These are phyloP conservation scores for Cytospora mali DNA, from an alignment of 2,329 filamentous ascomycete genomes.

Conservation along the genomic window DNA sequence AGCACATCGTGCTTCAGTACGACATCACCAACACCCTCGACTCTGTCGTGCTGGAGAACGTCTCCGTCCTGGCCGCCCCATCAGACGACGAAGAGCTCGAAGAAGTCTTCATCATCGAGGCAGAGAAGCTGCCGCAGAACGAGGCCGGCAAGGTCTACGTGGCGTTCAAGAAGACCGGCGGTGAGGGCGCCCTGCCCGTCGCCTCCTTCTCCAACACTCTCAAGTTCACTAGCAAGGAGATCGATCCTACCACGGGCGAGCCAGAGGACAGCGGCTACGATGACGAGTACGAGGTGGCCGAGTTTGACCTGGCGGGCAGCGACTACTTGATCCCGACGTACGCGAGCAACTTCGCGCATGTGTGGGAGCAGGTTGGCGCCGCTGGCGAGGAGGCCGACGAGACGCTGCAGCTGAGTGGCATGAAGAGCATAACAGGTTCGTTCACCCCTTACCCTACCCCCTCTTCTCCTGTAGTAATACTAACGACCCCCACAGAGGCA, in stretches of 20 bases:
- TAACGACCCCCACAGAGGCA: slow-evolving; percentile 64
- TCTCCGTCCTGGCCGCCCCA: slow-evolving; percentile 79
- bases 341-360: slow-evolving; percentile 90
- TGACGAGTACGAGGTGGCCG: slow-evolving; percentile 95
- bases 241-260: slow-evolving; percentile 91
- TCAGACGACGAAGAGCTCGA: slow-evolving; percentile 80
- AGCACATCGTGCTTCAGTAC: slow-evolving; percentile 93
- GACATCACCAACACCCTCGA: slow-evolving; percentile 97
- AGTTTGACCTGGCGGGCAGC: slow-evolving; percentile 85
- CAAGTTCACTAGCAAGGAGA: slow-evolving; percentile 97
- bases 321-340: slow-evolving; percentile 95
- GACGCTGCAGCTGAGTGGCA: slow-evolving; percentile 82
- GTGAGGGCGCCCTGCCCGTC: slow-evolving; percentile 75
- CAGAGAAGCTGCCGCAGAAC: slow-evolving; percentile 78
- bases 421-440: slow-evolving; percentile 91
- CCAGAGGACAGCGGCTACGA: slow-evolving; percentile 93
- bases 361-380: slow-evolving; percentile 94
- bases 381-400: slow-evolving; percentile 87
- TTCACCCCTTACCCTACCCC: background rate
- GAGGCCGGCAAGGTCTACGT: slow-evolving; percentile 94
- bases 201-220: slow-evolving; percentile 88
- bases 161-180: slow-evolving; percentile 82
- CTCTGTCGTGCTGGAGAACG: slow-evolving; percentile 86
- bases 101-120: slow-evolving; percentile 92
- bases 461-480: slow-evolving; percentile 1